Percentiles rank a stretch among this genome's conserved stretches.
phyloP scores from a whole-genome alignment of 805 yeast genomes.

The Schwanniomyces pseudopolymorphus region DNA sequence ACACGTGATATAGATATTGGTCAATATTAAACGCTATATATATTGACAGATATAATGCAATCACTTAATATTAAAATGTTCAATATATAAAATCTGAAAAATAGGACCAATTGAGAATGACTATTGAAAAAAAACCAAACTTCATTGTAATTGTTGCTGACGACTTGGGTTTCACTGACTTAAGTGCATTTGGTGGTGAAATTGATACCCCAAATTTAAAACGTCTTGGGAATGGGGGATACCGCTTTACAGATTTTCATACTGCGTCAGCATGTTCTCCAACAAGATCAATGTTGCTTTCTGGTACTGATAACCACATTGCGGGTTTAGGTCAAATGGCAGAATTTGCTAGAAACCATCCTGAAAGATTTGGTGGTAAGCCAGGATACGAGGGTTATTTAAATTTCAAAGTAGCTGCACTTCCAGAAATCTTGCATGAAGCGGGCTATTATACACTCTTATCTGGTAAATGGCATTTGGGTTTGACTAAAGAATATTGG shows the following conservation, averaged over 20 bases:
- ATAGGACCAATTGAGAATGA: conserved; percentile 6
- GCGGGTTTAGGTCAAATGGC: conserved; percentile 62
- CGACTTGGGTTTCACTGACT: conserved; percentile 60
- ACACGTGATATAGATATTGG: background rate
- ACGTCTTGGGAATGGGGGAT: conserved; percentile 34
- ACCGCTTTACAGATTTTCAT: conserved; percentile 56
- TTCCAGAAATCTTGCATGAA: conserved; percentile 51
- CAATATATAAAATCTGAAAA: background rate
- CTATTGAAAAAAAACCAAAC: conserved; percentile 41
- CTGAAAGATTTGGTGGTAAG: conserved; percentile 41
- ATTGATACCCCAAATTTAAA: conserved; percentile 54
- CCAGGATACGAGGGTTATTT: conserved; percentile 59
- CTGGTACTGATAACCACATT: conserved; percentile 62
- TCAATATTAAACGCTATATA: background rate
- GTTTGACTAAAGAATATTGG: conserved; percentile 46
- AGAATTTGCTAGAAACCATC: conserved; percentile 39
- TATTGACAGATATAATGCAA: background rate
- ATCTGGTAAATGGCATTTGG: conserved; percentile 65
- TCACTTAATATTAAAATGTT: background rate
- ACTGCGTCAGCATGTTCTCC: conserved; percentile 68
- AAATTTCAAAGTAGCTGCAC: conserved; percentile 50
- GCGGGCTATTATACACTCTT: conserved; percentile 50
- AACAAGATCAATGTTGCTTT: conserved; percentile 58
- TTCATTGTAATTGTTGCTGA: conserved; percentile 59
- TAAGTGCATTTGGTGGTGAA: conserved; percentile 56